Conservation (phyloP, 129 eudicot species). For the Flaveria brownii region DNA sequence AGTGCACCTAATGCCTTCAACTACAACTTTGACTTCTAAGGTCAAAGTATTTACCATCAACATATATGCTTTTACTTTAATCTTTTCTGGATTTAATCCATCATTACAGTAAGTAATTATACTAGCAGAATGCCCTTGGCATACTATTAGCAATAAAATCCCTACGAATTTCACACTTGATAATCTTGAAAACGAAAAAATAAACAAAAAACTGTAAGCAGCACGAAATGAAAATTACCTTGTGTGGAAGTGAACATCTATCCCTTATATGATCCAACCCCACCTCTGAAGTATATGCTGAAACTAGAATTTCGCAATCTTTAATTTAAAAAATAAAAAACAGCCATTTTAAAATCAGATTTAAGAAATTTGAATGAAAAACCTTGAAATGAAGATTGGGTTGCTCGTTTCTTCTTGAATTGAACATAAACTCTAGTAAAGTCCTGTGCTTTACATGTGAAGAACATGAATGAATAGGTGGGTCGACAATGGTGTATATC, state of each 20-base stretch:
- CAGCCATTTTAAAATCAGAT: background rate
- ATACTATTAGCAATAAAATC: background rate
- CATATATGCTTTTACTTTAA: slow-evolving; percentile 1
- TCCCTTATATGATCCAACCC: slow-evolving; percentile 35
- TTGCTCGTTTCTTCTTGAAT: slow-evolving; percentile 20
- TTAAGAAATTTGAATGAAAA: background rate
- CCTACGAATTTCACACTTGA: background rate
- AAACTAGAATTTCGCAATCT: slow-evolving; percentile 13
- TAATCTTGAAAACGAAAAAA: slow-evolving; percentile 7
- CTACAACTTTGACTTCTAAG: slow-evolving; percentile 1
- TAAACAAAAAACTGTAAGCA: background rate
- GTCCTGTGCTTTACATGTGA: slow-evolving; percentile 26
- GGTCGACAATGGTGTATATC: slow-evolving; percentile 18
- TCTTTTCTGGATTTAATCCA: background rate
- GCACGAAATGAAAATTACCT: slow-evolving; percentile 39
- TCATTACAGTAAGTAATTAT: background rate
- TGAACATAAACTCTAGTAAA: slow-evolving; percentile 24
- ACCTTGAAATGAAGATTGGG: slow-evolving; percentile 42
- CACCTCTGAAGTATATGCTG: slow-evolving; percentile 36
- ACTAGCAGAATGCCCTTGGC: background rate
- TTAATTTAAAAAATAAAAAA: background rate
- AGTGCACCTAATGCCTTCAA: background rate
- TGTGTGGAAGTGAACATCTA: slow-evolving; percentile 33
- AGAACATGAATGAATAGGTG: slow-evolving; percentile 23
- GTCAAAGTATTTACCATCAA: slow-evolving; percentile 16